Conservation (phyloP, 139 green algal species). For the Medakamo hakoo region DNA sequence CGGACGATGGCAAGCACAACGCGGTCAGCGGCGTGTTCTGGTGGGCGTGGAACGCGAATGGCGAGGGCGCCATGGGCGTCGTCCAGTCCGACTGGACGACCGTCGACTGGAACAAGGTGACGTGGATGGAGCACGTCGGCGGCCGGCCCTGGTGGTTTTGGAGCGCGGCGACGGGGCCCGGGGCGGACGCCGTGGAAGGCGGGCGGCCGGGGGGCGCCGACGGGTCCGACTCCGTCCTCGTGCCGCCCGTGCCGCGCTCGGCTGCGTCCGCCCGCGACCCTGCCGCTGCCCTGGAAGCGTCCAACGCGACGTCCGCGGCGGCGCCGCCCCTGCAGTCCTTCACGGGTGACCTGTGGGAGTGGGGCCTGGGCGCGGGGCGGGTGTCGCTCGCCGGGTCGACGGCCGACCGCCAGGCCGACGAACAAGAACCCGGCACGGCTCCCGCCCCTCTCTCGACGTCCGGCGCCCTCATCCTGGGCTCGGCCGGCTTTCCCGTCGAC, state of each 20-base stretch:
- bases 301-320: not conserved
- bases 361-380: no score
- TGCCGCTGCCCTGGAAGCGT: not conserved
- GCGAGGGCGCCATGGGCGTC: constrained; percentile 5
- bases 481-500: not conserved
- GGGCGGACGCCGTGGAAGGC: no score
- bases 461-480: not conserved
- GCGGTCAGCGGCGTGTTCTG: not conserved
- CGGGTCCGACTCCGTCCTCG: no score
- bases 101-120: not conserved
- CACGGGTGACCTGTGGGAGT: not conserved
- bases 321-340: no score
- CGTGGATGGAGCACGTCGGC: not conserved
- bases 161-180: not conserved
- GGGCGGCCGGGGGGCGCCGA: no score
- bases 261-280: no score
- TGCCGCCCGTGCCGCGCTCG: no score
- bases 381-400: not conserved
- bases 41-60: constrained; percentile 18
- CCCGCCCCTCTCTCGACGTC: not conserved
- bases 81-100: not conserved
- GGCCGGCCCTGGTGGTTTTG: not conserved
- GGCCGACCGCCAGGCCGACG: no score
- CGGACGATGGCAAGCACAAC: not conserved
- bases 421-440: not conserved